Base-by-base conservation (phyloP, 2,329 filamentous ascomycete species). In the Teratosphaeria viscida region DNA sequence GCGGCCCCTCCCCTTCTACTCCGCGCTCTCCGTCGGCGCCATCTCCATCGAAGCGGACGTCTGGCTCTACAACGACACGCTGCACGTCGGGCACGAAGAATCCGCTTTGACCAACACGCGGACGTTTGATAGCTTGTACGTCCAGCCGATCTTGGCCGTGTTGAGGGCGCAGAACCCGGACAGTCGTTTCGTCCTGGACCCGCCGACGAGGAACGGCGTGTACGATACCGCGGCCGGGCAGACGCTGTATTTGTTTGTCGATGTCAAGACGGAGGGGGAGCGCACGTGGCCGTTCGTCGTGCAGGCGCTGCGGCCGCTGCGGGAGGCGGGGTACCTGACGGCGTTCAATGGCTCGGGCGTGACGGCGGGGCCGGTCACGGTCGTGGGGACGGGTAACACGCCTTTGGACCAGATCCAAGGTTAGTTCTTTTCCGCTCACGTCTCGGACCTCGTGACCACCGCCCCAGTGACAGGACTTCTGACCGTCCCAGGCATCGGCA, bases 221-320 rank as follows among this genome's bases (percentile, higher is more conserved):
- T 87, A 79, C 67, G 84, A 87, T 70, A 82, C 82, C 1, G 67
- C 68, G 37, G 68, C 73, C 1, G 75, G 70, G 5, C 83, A 86
- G 69, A 86, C 84, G 0, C 75, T 87, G 5, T 85, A 85, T 72
- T 76, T 87, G 54, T 85, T 85, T 71, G 80, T 87, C 60, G 84
- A 87, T 67, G 66, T 85, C 60, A 87, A 87, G 71, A 86, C 84
- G 0, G 72, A 78, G 39, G 82, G 82, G 5, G 66, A 72, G 0
- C 75, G 75, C 35, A 84, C 84, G 1, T 85, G 81, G 75, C 74
- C 82, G 2, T 76, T 75, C 37, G 82, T 85, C 2, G 73, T 85
- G 39, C 66, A 76, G 27, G 83, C 82, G 0, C 74, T 87, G 1
- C 72, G 81, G 55, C 84, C 83, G 1, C 76, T 87, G 3, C 77